Evolutionary conservation across 2,329 filamentous ascomycete species (phyloP), one percentile per base, ranked within the genome.

Genomic region (Fusarium setosum): DNA sequence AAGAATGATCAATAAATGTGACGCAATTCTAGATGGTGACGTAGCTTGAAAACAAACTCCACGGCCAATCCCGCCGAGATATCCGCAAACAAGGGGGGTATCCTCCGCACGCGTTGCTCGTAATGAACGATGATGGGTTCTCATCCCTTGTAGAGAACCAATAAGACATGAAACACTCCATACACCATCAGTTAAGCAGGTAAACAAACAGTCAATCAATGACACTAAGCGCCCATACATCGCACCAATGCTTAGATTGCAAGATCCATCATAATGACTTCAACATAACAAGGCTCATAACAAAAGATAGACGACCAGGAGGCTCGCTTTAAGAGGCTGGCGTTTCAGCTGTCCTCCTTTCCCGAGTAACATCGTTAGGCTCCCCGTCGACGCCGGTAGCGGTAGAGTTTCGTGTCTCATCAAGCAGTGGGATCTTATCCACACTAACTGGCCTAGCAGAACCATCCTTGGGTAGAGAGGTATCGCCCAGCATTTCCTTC

Each of bases 381-480:
- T 79, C 76, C 1, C 74, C 75, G 52, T 86, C 84, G 32, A 83
- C 68, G 3, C 82, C 80, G 2, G 80, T 83, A 6, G 79, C 74
- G 13, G 65, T 72, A 4, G 72, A 71, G 7, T 65, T 69, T 11
- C 69, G 69, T 38, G 73, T 72, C 52, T 86, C 83, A 15, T 86
- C 84, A 15, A 90, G 76, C 26, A 89, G 73, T 3, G 88, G 87
- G 44, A 90, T 89, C 17, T 81, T 79, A 61, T 89, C 87, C 3
- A 90, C 73, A 44, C 73, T 76, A 9, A 71, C 68, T 12, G 61
- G 67, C 24, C 70, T 71, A 23, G 63, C 61, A n/a, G 61, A 67
- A 7, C 53, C 64, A 9, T 67, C 61, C 44, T 63, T 68, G 3
- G 68, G 61, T 18, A 66, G 47, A 34, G 56, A 49, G 10, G 63